Base-by-base conservation (phyloP, 2,329 filamentous ascomycete genomes). In the Claviceps humidiphila region DNA sequence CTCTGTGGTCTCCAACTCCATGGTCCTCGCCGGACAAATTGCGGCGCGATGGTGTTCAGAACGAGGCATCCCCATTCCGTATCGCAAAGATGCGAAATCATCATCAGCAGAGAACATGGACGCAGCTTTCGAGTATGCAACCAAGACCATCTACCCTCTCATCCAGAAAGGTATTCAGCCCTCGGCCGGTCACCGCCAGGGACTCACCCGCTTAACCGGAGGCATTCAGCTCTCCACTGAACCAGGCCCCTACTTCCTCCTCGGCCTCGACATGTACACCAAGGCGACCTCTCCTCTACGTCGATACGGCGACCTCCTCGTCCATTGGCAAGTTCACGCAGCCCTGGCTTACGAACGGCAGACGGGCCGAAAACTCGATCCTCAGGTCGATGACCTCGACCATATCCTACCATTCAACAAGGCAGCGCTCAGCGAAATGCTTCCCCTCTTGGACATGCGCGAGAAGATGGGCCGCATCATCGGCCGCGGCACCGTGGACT, bases 201-300 rank as follows among this genome's bases (percentile, higher is more conserved):
- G 63, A 40, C 56, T 70, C 5, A 50, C 57, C 3, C 57, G 53
- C 6, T 56, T 67, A 26, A 70, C 65, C 17, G 82, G 82, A 20
- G 65, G 69, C 20, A 71, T 77, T 50, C 72, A 77, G 54, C 63
- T 82, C 13, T 74, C 75, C 8, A 69, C 74, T n/a, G 64, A 63
- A 3, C 74, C 81, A 0, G 75, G 72, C 8, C 75, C 75, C 5
- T 76, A 83, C 64, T 73, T 77, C 55, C 69, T 75, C 45, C 71
- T 84, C 53, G 82, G 81, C 17, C 61, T 77, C 1, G 72, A 79
- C 51, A 76, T 77, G 67, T 84, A 85, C 63, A 69, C 77, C 53
- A 84, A 82, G 58, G 75, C 75, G 41, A 85, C 82, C 7, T 82
- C 78, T 49, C 82, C 82, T 17, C 71, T 86, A n/a, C 78, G 82